A percentile compares a stretch with the other conserved stretches of the same genome.
Conservation (phyloP, 495 filamentous ascomycete genomes). For the Xylaria longipes region DNA sequence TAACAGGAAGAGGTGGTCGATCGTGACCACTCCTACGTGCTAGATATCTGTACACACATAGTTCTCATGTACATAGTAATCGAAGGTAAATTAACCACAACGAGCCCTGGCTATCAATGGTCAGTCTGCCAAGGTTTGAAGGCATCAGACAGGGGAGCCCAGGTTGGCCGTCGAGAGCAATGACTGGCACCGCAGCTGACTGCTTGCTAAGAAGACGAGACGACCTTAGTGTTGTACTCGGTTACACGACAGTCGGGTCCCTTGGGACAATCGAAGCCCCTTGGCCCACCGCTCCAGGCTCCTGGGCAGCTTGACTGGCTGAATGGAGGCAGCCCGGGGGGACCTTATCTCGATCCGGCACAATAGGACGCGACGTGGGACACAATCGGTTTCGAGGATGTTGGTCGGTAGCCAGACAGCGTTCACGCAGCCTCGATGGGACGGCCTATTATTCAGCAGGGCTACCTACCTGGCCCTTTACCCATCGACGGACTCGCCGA, state of each 20-base stretch:
- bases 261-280: constrained; percentile 24
- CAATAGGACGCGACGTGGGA: constrained; percentile 24
- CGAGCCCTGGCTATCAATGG: not conserved
- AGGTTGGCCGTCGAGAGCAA: constrained; percentile 1
- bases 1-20: not conserved
- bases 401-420: constrained; percentile 2
- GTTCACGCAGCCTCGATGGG: not conserved
- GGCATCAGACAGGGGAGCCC: not conserved
- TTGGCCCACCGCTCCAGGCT: constrained; percentile 10
- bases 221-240: constrained; percentile 11
- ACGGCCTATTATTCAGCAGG: constrained; percentile 16
- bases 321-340: constrained; percentile 27
- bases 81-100: not conserved
- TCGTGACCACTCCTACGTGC: not conserved
- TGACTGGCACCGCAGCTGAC: constrained; percentile 13
- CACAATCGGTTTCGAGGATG: constrained; percentile 13
- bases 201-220: constrained; percentile 21
- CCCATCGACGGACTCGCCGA: constrained; percentile 8
- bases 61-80: constrained; percentile 21
- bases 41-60: not conserved
- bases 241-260: constrained; percentile 27
- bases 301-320: constrained; percentile 9
- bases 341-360: constrained; percentile 41
- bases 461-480: not conserved
- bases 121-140: not conserved